A percentile compares a stretch with the other conserved stretches of the same genome.
phyloP scores from a whole-genome alignment of 768 basidiomycete species.

The Phaeotremella skinneri region DNA sequence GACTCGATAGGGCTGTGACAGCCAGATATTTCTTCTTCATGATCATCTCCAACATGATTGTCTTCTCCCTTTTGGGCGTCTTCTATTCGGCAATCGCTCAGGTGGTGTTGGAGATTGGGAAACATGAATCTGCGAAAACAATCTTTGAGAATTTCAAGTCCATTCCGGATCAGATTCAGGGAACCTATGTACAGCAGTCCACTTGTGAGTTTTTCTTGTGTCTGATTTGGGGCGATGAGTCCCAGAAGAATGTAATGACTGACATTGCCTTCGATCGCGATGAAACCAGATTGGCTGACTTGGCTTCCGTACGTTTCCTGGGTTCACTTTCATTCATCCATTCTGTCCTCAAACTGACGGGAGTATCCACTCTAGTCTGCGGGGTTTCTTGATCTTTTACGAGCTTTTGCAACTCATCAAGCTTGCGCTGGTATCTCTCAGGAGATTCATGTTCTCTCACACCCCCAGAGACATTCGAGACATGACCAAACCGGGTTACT shows the following conservation, averaged over 20 bases:
- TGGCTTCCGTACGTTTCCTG: conserved; percentile 69
- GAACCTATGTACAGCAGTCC: conserved; percentile 81
- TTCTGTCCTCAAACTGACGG: background rate
- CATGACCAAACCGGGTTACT: conserved; percentile 48
- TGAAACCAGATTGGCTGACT: conserved; percentile 85
- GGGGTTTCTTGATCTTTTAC: conserved; percentile 91
- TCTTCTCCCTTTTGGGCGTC: conserved; percentile 91
- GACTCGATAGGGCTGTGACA: conserved; percentile 83
- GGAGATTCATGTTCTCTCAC: conserved; percentile 49
- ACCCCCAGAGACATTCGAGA: conserved; percentile 52
- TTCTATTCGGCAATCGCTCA: conserved; percentile 59
- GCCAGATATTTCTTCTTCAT: conserved; percentile 92
- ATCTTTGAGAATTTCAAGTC: conserved; percentile 54
- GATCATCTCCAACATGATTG: conserved; percentile 85
- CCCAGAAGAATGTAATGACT: background rate
- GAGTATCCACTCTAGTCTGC: conserved; percentile 58
- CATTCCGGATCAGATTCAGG: conserved; percentile 60
- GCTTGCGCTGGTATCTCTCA: conserved; percentile 57
- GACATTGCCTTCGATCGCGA: background rate
- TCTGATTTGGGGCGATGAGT: background rate
- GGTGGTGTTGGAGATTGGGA: conserved; percentile 57
- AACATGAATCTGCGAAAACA: conserved; percentile 56
- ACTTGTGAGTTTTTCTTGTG: conserved; percentile 25
- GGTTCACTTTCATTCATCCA: background rate
- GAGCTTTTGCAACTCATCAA: conserved; percentile 95